Conservation (phyloP, 2,329 filamentous ascomycete genomes). For the Beauveria brongniartii region DNA sequence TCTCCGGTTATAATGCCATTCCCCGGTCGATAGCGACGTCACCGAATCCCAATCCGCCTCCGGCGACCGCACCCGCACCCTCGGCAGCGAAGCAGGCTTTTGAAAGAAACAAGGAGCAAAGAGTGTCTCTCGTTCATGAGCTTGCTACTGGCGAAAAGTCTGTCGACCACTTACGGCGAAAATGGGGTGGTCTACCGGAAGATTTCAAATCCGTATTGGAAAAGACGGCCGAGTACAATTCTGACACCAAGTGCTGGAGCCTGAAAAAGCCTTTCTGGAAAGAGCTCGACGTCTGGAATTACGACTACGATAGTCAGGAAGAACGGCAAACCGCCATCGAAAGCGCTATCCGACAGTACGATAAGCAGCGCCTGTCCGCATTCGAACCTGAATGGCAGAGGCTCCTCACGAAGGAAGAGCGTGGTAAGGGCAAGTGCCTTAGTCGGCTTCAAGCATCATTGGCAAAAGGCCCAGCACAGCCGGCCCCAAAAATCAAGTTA, state of each 20-base stretch:
- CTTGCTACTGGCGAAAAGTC: constrained; percentile 46
- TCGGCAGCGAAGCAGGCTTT: constrained; percentile 43
- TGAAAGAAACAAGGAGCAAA: constrained; percentile 46
- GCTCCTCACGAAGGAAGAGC: constrained; percentile 48
- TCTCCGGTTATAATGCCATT: constrained; percentile 32
- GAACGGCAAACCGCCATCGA: constrained; percentile 54
- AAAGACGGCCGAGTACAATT: constrained; percentile 49
- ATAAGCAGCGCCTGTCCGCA: constrained; percentile 48
- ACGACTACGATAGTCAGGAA: constrained; percentile 44
- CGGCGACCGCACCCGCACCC: constrained; percentile 40
- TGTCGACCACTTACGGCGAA: constrained; percentile 39
- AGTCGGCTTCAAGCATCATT: constrained; percentile 54
- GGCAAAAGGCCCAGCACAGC: constrained; percentile 40
- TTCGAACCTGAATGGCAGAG: constrained; percentile 54
- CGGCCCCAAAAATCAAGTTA: constrained; percentile 41
- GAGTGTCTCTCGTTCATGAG: constrained; percentile 50
- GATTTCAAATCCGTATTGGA: constrained; percentile 47
- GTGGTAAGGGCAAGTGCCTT: constrained; percentile 50
- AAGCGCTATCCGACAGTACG: constrained; percentile 51
- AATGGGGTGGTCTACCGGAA: constrained; percentile 43
- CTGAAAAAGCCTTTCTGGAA: constrained; percentile 52
- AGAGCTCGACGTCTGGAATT: constrained; percentile 57
- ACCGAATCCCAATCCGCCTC: constrained; percentile 49
- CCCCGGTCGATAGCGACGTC: constrained; percentile 41
- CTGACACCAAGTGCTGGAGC: constrained; percentile 42